Conservation (phyloP, 2,329 filamentous ascomycete genomes). For the Pseudogymnoascus pannorum region DNA sequence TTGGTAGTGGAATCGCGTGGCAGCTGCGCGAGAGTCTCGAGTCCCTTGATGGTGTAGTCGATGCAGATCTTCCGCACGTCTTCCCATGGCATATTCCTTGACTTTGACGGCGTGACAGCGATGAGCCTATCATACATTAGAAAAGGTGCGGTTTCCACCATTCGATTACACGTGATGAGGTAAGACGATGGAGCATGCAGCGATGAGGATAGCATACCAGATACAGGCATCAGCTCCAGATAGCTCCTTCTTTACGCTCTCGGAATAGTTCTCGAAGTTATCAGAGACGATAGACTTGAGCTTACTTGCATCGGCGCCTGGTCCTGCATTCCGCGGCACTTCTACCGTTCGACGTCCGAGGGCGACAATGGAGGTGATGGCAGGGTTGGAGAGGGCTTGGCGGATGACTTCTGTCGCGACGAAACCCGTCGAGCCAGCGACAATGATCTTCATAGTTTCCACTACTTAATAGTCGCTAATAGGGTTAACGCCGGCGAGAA, state of each 20-base stretch:
- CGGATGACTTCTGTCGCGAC: slow-evolving; percentile 31
- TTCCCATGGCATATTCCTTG: slow-evolving; percentile 27
- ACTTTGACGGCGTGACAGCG: slow-evolving; percentile 35
- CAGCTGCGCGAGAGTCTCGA: slow-evolving; percentile 32
- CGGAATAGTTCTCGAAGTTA: slow-evolving; percentile 30
- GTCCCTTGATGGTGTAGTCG: slow-evolving; percentile 29
- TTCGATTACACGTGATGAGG: neutral
- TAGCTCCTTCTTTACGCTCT: slow-evolving; percentile 27
- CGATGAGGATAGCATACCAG: slow-evolving; percentile 24
- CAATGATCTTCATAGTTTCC: slow-evolving; percentile 30
- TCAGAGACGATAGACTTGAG: slow-evolving; percentile 28
- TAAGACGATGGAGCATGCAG: neutral
- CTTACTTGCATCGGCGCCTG: slow-evolving; percentile 22
- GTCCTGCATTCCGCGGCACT: slow-evolving; percentile 1
- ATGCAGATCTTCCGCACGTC: slow-evolving; percentile 36
- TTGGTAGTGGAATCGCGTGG: slow-evolving; percentile 16
- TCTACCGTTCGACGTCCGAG: slow-evolving; percentile 24
- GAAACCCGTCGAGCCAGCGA: slow-evolving; percentile 30
- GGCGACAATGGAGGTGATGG: slow-evolving; percentile 26
- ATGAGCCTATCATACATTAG: slow-evolving; percentile 31
- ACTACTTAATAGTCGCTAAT: neutral
- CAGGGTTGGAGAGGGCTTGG: slow-evolving; percentile 26
- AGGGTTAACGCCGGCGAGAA: neutral
- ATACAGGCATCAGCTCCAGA: slow-evolving; percentile 31
- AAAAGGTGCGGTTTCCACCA: neutral